These are phyloP conservation scores for Plantago major DNA, from an alignment of 257 asterid genomes.

Conservation along the genomic window DNA sequence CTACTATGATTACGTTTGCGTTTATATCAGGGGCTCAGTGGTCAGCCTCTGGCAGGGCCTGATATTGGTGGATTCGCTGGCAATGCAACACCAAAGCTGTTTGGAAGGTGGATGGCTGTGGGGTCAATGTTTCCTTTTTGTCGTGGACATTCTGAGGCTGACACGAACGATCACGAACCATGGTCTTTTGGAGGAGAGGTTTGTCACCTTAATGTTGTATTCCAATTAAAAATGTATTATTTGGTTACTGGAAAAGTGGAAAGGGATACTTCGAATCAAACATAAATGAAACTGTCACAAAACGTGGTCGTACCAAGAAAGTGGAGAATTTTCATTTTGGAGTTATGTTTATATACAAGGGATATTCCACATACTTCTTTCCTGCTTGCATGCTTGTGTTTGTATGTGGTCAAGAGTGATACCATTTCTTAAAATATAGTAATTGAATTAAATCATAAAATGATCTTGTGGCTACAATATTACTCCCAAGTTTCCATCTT, in stretches of 20 bases:
- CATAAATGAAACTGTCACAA: too few relatives aligned
- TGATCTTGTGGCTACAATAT: too few relatives aligned
- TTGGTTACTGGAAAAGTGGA: conserved; percentile 6
- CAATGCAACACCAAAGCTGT: conserved; percentile 87
- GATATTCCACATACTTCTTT: too few relatives aligned
- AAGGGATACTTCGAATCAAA: background rate
- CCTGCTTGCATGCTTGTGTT: too few relatives aligned
- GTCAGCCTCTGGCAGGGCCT: conserved; percentile 94
- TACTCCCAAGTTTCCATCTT: too few relatives aligned
- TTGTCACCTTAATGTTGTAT: conserved; percentile 14
- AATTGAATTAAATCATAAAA: too few relatives aligned
- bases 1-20: conserved; percentile 14
- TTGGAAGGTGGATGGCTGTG: conserved; percentile 98
- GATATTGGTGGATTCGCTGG: conserved; percentile 99
- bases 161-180: conserved; percentile 83
- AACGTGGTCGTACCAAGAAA: too few relatives aligned
- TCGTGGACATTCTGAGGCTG: conserved; percentile 91
- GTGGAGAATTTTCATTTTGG: too few relatives aligned
- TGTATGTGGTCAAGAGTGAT: too few relatives aligned
- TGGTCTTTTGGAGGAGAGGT: conserved; percentile 99
- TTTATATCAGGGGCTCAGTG: conserved; percentile 77
- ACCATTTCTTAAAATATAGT: too few relatives aligned
- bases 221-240: background rate
- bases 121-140: conserved; percentile 93
- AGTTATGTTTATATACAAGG: too few relatives aligned